A percentile compares a stretch with the other conserved stretches of the same genome.
Evolutionary conservation across 176 grass and related monocot species (phyloP).

Genomic region (Oryza glumipatula): DNA sequence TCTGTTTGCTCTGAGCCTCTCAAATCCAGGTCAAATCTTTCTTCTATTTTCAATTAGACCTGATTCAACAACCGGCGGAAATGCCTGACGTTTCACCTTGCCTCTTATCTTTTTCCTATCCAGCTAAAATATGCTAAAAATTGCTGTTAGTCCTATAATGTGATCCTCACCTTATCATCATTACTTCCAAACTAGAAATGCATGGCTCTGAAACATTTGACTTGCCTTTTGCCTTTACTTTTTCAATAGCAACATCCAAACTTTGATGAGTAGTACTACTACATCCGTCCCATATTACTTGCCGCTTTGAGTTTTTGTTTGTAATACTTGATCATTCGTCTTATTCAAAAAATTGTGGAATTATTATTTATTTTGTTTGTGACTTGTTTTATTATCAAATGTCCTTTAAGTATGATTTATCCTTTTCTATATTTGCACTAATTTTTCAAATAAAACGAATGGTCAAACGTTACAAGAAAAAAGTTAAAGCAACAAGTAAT

Average conservation of each 20-base stretch:
- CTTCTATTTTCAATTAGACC: background rate
- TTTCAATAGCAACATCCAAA: background rate
- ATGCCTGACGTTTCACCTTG: background rate
- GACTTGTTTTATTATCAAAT: too few species aligned
- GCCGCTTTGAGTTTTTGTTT: too few species aligned
- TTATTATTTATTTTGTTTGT: too few species aligned
- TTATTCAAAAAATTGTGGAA: too few species aligned
- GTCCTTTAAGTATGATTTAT: too few species aligned
- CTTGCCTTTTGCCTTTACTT: slow-evolving; percentile 14
- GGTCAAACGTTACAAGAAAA: too few species aligned
- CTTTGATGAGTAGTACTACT: slow-evolving; percentile 2
- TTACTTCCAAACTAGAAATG: background rate
- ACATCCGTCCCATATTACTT: too few species aligned
- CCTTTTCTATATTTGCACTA: too few species aligned
- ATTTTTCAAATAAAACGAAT: too few species aligned
- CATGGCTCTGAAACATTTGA: slow-evolving; percentile 14
- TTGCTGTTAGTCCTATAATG: slow-evolving; percentile 2
- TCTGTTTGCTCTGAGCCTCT: background rate
- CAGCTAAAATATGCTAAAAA: background rate
- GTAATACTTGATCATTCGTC: too few species aligned
- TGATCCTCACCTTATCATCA: background rate
- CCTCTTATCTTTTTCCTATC: slow-evolving; percentile 15
- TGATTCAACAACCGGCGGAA: background rate
- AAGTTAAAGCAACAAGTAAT: too few species aligned
- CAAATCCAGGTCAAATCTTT: slow-evolving; percentile 20